These are phyloP conservation scores for Fraxinus ornus DNA, from an alignment of 305 asterid genomes.

Conservation along the genomic window DNA sequence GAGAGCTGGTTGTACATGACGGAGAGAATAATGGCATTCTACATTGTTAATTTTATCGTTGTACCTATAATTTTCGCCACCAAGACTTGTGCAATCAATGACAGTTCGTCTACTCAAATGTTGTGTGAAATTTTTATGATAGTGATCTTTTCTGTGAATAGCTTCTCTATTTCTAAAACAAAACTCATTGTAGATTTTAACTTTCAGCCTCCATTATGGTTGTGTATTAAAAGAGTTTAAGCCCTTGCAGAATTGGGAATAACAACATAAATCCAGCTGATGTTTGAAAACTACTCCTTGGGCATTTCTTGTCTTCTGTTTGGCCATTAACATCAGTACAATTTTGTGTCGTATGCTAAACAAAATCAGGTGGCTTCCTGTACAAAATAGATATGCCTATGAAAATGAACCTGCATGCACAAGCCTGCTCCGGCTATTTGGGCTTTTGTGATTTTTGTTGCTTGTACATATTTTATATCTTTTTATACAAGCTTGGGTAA, in stretches of 20 bases:
- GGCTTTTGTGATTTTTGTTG: background rate
- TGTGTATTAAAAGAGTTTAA: background rate
- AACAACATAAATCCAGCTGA: background rate
- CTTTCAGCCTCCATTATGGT: background rate
- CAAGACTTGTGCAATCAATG: background rate
- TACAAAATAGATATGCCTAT: background rate
- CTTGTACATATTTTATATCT: background rate
- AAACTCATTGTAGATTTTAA: background rate
- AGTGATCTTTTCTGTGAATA: background rate
- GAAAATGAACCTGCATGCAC: background rate
- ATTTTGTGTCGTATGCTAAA: background rate
- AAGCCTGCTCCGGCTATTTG: background rate
- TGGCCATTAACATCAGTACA: background rate
- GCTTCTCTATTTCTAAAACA: background rate
- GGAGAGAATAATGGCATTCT: background rate
- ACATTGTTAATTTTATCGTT: background rate
- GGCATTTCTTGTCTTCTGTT: background rate
- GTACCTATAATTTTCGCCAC: background rate
- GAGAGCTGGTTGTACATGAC: background rate
- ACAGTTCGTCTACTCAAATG: background rate
- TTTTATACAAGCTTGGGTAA: background rate
- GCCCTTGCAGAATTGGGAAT: background rate
- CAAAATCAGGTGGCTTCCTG: background rate
- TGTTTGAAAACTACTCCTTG: background rate
- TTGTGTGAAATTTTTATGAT: background rate